A percentile compares a stretch with the other conserved stretches of the same genome.
phyloP scores from a whole-genome alignment of 2,329 filamentous ascomycete genomes.

The Polytolypa hystricis region DNA sequence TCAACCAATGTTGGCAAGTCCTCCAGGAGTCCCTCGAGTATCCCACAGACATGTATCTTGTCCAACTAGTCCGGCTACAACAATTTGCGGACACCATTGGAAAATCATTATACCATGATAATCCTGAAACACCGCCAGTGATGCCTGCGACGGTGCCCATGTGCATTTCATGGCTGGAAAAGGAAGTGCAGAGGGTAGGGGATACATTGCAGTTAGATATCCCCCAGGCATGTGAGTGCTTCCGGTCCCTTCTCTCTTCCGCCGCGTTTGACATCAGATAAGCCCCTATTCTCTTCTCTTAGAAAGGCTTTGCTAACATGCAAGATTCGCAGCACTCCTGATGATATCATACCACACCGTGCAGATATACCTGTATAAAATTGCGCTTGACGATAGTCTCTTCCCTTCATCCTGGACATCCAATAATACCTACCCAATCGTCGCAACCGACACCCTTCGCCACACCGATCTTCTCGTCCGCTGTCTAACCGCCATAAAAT shows the following conservation, averaged over 20 bases:
- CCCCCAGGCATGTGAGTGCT: conserved; percentile 1
- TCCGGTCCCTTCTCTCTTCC: background rate
- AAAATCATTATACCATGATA: background rate
- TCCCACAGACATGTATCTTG: background rate
- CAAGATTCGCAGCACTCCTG: background rate
- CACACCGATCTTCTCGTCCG: background rate
- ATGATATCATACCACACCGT: conserved; percentile 1
- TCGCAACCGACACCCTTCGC: background rate
- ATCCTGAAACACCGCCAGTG: background rate
- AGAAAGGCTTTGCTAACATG: background rate
- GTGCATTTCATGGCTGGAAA: background rate
- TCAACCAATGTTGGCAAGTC: background rate
- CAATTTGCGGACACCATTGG: background rate
- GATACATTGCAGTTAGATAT: background rate
- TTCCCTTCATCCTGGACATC: background rate
- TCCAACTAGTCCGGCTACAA: conserved; percentile 1
- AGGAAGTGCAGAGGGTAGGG: background rate
- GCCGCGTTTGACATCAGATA: too few relatives aligned
- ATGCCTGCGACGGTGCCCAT: background rate
- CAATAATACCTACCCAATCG: too few relatives aligned
- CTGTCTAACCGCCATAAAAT: background rate
- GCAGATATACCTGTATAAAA: conserved; percentile 1
- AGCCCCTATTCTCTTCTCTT: too few relatives aligned
- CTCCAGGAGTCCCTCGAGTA: background rate
- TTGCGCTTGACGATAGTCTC: background rate